Evolutionary conservation across 768 basidiomycete species (phyloP), one percentile per base, ranked within the genome.

Genomic region (Pulveroboletus frians): DNA sequence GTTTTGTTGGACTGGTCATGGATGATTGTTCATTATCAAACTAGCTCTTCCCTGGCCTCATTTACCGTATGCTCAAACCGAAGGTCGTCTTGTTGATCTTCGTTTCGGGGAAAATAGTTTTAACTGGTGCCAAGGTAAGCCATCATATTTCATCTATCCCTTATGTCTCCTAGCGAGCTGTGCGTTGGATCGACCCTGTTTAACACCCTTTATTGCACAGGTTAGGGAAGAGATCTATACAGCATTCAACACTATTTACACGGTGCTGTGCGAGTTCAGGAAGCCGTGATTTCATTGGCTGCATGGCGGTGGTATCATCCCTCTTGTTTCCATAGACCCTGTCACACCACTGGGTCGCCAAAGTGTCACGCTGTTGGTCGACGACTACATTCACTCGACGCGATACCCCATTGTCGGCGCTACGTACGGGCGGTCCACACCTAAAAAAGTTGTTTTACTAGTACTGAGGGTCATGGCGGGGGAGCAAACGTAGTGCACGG

Each of bases 51-150:
- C 95, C 96, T 46, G 95, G 96, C 63, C 79, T 99, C 39, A 98
- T 99, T 67, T 98, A 99, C 65, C 89, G 95, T 59, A 98, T 98
- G 96, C 88, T 97, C 73, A 96, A 97, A 70, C 96, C 96, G 7
- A 99, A 99, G 73, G 96, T 99, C 55, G 96, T 99, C 35, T 74
- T 99, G 36, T 78, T 99, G 44, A 98, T 99, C 62, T 99, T 99
- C 72, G 96, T 98, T 11, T 97, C 94, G 21, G 96, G 96, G 29
- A 99, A 98, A 77, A 98, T 98, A 60, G 96, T 99, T 49, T 73
- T 99, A 66, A 98, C 96, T 23, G 96, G 96, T 67, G 96, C 96
- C 29, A 99, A 99, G 86, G 96, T 94, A 72, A 78, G 69, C 40
- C 4, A 60, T 53, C 5, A 3, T 11, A 1, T 3, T 18, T 43